Evolutionary conservation across 192 early-diverging fungal species (phyloP).

Genomic region (Powellomyces hirtus): DNA sequence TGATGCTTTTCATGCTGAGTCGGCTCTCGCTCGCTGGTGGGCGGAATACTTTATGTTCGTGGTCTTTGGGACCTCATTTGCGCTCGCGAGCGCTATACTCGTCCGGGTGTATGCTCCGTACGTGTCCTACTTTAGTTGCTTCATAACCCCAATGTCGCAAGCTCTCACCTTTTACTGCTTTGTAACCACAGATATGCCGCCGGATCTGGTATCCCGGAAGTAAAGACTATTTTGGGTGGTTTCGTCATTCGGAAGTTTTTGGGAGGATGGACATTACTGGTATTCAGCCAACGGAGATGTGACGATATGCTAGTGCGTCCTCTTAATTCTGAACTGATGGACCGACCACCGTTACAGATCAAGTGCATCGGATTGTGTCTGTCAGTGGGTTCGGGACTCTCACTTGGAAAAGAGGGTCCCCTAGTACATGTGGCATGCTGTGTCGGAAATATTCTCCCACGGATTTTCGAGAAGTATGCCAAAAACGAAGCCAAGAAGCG

Average conservation of each 20-base stretch:
- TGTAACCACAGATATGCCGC: constrained; percentile 50
- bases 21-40: constrained; percentile 10
- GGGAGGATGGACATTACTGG: constrained; percentile 82
- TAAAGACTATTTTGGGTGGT: constrained; percentile 95
- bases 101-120: constrained; percentile 46
- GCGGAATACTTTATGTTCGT: constrained; percentile 39
- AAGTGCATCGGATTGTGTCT: constrained; percentile 80
- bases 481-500: constrained; percentile 69
- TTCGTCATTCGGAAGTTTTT: constrained; percentile 95
- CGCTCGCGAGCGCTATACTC: constrained; percentile 33
- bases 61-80: constrained; percentile 35
- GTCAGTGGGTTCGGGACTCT: constrained; percentile 46
- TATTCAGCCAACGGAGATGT: no score
- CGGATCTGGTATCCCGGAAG: constrained; percentile 80
- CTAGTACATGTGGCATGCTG: constrained; percentile 95
- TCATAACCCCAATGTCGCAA: no score
- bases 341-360: constrained; percentile 12
- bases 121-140: constrained; percentile 1
- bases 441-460: constrained; percentile 82
- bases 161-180: no score
- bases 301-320: no score
- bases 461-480: constrained; percentile 75
- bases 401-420: constrained; percentile 74
- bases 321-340: background rate
- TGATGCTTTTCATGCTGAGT: constrained; percentile 2